phyloP scores from a whole-genome alignment of 2,329 filamentous ascomycete species.

The Aaosphaeria arxii region DNA sequence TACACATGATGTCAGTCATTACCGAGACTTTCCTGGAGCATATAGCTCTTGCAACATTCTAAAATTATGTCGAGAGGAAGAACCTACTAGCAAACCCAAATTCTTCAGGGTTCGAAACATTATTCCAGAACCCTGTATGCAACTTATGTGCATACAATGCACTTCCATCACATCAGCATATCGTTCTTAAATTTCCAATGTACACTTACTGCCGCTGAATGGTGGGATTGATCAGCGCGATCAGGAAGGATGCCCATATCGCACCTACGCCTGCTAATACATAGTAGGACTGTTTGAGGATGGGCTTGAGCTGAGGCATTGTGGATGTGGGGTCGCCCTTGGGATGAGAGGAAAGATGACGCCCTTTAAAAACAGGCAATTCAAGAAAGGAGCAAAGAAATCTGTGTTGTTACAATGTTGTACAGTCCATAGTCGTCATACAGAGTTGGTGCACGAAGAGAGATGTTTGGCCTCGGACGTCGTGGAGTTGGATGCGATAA shows the following conservation, averaged over 20 bases:
- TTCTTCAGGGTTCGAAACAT: conserved; percentile 71
- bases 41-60: not conserved
- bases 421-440: not conserved
- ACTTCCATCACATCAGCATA: conserved; percentile 44
- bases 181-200: not conserved
- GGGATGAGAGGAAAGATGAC: not conserved
- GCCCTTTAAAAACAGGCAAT: not conserved
- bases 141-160: conserved; percentile 81
- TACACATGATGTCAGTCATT: conserved; percentile 33
- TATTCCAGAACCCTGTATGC: conserved; percentile 67
- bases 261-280: conserved; percentile 52
- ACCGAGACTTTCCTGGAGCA: not conserved
- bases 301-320: conserved; percentile 26
- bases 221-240: conserved; percentile 62
- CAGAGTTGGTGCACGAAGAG: not conserved
- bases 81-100: conserved; percentile 79
- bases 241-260: conserved; percentile 66
- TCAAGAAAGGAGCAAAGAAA: not conserved
- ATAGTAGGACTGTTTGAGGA: conserved; percentile 37
- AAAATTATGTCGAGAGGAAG: not conserved
- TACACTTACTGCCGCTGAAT: conserved; percentile 74
- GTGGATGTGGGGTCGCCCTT: not conserved
- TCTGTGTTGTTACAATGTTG: not conserved
- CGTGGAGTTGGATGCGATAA: not conserved
- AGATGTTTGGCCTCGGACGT: not conserved